Evolutionary conservation across 306 rosid genomes (phyloP).

Genomic region (Acacia melanoxylon): DNA sequence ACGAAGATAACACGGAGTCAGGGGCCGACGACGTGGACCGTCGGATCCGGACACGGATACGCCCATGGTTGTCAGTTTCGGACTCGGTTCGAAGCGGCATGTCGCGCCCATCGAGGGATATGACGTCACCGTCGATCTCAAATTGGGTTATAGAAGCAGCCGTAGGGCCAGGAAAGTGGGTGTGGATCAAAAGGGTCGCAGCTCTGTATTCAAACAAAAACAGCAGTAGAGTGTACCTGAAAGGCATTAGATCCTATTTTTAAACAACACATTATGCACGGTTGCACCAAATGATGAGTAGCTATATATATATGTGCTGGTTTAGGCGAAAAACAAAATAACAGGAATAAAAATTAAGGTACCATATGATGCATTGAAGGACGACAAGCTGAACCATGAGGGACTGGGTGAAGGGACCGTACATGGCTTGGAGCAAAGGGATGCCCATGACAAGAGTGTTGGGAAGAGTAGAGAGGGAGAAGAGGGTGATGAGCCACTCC

Average conservation of each 20-base stretch:
- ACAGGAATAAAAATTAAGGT: not conserved
- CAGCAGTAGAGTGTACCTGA: slow-evolving; percentile 59
- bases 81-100: slow-evolving; percentile 60
- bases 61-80: slow-evolving; percentile 68
- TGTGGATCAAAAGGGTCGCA: slow-evolving; percentile 37
- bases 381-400: slow-evolving; percentile 91
- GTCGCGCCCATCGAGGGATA: slow-evolving; percentile 71
- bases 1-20: slow-evolving; percentile 16
- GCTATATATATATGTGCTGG: not conserved
- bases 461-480: slow-evolving; percentile 77
- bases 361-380: slow-evolving; percentile 91
- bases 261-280: not conserved
- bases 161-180: slow-evolving; percentile 63
- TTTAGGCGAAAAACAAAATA: not conserved
- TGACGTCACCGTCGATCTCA: slow-evolving; percentile 76
- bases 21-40: slow-evolving; percentile 53
- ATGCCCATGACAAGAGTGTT: slow-evolving; percentile 96
- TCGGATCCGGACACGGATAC: slow-evolving; percentile 33
- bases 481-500: slow-evolving; percentile 85
- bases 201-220: slow-evolving; percentile 82
- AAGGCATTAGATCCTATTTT: not conserved
- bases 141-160: slow-evolving; percentile 76
- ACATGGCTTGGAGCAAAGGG: slow-evolving; percentile 87
- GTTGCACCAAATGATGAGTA: not conserved
- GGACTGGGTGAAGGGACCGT: slow-evolving; percentile 67